Conservation (phyloP, 306 rosid species). For the Fragaria ananassa region DNA sequence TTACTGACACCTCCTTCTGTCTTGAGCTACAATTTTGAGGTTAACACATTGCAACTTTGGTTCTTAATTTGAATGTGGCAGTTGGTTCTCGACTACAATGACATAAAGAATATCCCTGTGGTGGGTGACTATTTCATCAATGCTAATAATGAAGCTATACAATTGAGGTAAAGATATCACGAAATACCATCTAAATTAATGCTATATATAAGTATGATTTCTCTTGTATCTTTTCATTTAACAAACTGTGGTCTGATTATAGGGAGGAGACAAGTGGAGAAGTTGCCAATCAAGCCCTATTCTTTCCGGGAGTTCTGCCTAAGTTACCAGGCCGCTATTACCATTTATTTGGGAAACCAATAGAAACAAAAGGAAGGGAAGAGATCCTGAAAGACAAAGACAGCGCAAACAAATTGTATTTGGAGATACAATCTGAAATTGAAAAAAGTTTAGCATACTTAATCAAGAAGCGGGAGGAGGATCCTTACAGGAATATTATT, state of each 20-base stretch:
- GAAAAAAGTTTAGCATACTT: slow-evolving; percentile 56
- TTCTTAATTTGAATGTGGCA: slow-evolving; percentile 37
- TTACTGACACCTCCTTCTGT: not conserved
- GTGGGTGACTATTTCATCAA: slow-evolving; percentile 38
- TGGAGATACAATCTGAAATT: slow-evolving; percentile 70
- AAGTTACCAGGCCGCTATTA: slow-evolving; percentile 84
- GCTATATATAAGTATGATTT: not conserved
- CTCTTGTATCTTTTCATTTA: not conserved
- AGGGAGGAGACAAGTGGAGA: slow-evolving; percentile 57
- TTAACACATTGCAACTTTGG: slow-evolving; percentile 25
- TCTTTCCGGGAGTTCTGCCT: slow-evolving; percentile 48
- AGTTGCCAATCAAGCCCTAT: slow-evolving; percentile 41
- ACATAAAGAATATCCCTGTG: slow-evolving; percentile 60
- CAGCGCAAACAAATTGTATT: slow-evolving; percentile 65
- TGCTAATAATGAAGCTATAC: slow-evolving; percentile 20
- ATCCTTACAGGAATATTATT: slow-evolving; percentile 74
- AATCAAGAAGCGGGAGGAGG: slow-evolving; percentile 79
- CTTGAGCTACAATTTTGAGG: slow-evolving; percentile 12
- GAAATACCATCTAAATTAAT: not conserved
- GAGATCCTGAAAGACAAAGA: slow-evolving; percentile 57
- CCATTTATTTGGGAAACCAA: slow-evolving; percentile 81
- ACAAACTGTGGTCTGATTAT: slow-evolving; percentile 6
- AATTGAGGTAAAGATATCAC: slow-evolving; percentile 37
- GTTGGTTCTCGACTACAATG: slow-evolving; percentile 71
- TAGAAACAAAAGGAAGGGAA: slow-evolving; percentile 66